Base-by-base conservation (phyloP, 2,329 filamentous ascomycete genomes). In the Magnaporthales sp. region DNA sequence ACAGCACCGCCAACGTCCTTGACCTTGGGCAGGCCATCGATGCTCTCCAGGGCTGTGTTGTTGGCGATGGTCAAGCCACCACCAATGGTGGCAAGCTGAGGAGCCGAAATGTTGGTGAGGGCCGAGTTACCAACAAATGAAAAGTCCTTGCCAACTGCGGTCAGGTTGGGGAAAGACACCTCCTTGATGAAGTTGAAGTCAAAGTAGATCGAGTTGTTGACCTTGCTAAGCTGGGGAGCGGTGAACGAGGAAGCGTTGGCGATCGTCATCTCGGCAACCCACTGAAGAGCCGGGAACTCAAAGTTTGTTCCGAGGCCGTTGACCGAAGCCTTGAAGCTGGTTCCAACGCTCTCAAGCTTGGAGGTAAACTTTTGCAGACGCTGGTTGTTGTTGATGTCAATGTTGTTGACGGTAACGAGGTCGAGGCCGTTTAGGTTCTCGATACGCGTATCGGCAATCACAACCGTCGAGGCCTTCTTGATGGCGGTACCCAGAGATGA, bases 321-420 rank as follows among this genome's bases (percentile, higher is more conserved):
- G 82, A 89, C 88, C 73, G 88, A 86, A 75, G 99, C 88, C 74
- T 85, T 88, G 66, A 97, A 81, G 62, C 83, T 78, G 67, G 85
- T 83, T 70, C 85, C 90, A 73, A 97, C 86, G 80, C 91, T 94
- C 77, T 84, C 84, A 68, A 98, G 84, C 76, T 90, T 86, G 78
- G 93, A 91, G 75, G 86, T 86, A 81, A 96, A 91, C 69, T 82
- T 83, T 75, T 85, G 86, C 72, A 99, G 84, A 75, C 90, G 89
- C 69, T 81, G 81, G 87, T 98, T 98, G 89, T 97, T 97, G 85
- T 91, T 90, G 79, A 99, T 90, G 77, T 91, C 83, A 76, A 99
- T 86, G 71, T 81, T 83, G 67, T 86, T 84, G 66, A 92, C 89
- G n/a, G 84, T 84, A 70, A 86, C 79, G 70, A 98, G 84, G 76